phyloP scores from a whole-genome alignment of 83 land plant species.

The Picea engelmannii region DNA sequence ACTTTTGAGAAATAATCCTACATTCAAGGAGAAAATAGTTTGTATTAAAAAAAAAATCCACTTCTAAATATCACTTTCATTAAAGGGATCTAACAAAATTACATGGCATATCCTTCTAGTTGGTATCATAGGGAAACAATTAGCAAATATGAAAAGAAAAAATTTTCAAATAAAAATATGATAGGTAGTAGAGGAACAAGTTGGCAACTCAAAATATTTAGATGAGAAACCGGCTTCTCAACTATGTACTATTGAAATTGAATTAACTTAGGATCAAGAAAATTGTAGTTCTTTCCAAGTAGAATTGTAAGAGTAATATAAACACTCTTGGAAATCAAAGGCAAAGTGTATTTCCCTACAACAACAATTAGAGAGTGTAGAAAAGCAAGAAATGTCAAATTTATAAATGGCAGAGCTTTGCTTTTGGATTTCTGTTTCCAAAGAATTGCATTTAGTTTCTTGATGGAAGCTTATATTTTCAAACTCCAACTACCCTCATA shows the following conservation, averaged over 20 bases:
- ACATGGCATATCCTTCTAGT: too few relatives aligned
- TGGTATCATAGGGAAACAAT: too few relatives aligned
- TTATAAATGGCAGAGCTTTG: constrained; percentile 24
- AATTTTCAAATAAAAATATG: too few relatives aligned
- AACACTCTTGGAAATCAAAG: not conserved
- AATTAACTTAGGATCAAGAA: constrained; percentile 1
- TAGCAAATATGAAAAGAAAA: too few relatives aligned
- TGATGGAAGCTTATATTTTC: constrained; percentile 34
- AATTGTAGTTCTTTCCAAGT: not conserved
- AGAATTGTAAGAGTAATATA: constrained; percentile 7
- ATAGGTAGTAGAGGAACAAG: not conserved
- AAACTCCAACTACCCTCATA: constrained; percentile 53
- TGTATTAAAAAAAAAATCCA: too few relatives aligned
- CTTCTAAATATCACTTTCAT: too few relatives aligned
- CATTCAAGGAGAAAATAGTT: too few relatives aligned
- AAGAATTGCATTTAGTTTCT: constrained; percentile 69
- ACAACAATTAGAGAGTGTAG: too few relatives aligned
- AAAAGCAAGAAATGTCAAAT: too few relatives aligned
- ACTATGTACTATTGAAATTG: not conserved
- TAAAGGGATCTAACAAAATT: too few relatives aligned
- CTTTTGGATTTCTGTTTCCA: constrained; percentile 83
- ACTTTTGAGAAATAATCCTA: too few relatives aligned
- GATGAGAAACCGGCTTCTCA: not conserved
- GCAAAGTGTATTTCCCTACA: constrained; percentile 19
- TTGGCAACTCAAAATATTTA: not conserved